Conservation (phyloP, 768 basidiomycete species). For the Mycena leptocephala region DNA sequence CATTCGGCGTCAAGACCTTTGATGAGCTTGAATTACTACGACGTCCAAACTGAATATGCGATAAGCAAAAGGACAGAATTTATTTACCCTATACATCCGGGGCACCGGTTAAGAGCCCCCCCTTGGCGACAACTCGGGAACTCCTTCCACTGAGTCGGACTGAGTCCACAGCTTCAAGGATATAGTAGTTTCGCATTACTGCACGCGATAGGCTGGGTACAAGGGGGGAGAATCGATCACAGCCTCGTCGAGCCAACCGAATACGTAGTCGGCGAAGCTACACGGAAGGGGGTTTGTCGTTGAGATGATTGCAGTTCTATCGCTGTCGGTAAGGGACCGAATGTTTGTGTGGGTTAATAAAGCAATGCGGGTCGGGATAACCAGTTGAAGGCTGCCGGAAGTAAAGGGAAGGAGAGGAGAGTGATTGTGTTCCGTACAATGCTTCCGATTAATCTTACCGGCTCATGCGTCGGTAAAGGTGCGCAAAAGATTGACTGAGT, state of each 20-base stretch:
- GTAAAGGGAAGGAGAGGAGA: too few relatives aligned
- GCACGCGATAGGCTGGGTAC: background rate
- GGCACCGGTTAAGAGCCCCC: too few relatives aligned
- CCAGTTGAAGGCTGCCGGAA: constrained; percentile 12
- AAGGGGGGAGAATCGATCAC: background rate
- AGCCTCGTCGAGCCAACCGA: constrained; percentile 1
- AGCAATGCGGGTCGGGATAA: background rate
- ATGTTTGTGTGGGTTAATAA: background rate
- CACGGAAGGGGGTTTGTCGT: background rate
- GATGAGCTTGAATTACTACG: too few relatives aligned
- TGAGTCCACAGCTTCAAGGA: background rate
- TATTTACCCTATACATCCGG: too few relatives aligned
- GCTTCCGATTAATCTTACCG: too few relatives aligned
- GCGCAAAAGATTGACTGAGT: too few relatives aligned
- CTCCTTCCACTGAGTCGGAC: background rate
- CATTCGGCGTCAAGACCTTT: too few relatives aligned
- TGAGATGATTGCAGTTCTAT: background rate
- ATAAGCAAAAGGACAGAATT: too few relatives aligned
- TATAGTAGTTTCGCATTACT: background rate
- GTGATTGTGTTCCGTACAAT: too few relatives aligned
- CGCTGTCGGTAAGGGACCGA: background rate
- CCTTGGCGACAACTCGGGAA: background rate
- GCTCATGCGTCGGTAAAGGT: too few relatives aligned
- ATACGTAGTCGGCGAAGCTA: background rate
- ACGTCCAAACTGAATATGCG: too few relatives aligned